Conservation (phyloP, 345 rosid species). For the Boechera stricta region DNA sequence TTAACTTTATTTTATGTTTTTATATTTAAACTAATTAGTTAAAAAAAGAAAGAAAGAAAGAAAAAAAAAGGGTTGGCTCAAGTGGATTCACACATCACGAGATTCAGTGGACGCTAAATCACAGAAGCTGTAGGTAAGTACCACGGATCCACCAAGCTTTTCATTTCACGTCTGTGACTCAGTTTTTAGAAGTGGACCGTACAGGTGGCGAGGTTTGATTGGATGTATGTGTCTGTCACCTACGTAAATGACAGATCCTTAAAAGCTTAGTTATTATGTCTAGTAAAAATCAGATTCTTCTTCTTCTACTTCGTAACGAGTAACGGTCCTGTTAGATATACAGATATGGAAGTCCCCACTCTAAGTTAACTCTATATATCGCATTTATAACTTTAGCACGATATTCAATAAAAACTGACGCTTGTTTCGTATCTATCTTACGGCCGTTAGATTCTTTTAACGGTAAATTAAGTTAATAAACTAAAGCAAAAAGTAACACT, state of each 20-base stretch:
- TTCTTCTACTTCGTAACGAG: slow-evolving; percentile 28
- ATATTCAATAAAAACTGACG: slow-evolving; percentile 14
- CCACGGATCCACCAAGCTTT: slow-evolving; percentile 45
- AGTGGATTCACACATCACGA: slow-evolving; percentile 46
- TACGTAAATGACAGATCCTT: slow-evolving; percentile 44
- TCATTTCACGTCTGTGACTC: slow-evolving; percentile 41
- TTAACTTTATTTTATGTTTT: neutral
- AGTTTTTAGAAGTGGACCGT: slow-evolving; percentile 17
- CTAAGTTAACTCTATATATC: neutral
- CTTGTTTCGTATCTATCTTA: slow-evolving; percentile 6
- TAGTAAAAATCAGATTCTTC: slow-evolving; percentile 22
- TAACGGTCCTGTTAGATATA: slow-evolving; percentile 33
- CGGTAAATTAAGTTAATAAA: neutral
- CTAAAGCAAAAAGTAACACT: neutral
- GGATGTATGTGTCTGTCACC: slow-evolving; percentile 32
- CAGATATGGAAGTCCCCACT: slow-evolving; percentile 20
- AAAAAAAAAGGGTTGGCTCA: neutral
- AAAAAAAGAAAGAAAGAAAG: neutral
- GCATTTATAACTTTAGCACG: slow-evolving; percentile 34
- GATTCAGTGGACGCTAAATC: slow-evolving; percentile 39
- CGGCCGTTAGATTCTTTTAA: slow-evolving; percentile 19
- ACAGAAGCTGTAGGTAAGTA: slow-evolving; percentile 36
- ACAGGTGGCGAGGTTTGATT: slow-evolving; percentile 25
- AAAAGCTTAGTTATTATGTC: slow-evolving; percentile 11
- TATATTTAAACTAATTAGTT: neutral